Evolutionary conservation across 2,329 filamentous ascomycete genomes (phyloP), one percentile per base, ranked within the genome.

Genomic region (Stachybotrys echinatus): DNA sequence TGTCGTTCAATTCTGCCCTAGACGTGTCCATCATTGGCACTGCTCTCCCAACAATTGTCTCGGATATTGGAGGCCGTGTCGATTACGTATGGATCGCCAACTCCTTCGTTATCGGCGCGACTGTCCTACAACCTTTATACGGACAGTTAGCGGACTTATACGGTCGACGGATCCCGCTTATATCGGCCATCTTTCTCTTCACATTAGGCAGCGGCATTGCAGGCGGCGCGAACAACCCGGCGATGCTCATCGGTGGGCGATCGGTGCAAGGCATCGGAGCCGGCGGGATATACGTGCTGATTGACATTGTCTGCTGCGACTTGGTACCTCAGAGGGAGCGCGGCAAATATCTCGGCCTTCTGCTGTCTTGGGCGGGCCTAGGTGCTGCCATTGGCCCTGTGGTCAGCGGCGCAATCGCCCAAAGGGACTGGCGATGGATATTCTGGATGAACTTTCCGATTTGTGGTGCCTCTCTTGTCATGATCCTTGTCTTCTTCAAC

Each of bases 61-160:
- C 47, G 3, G 48, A 53, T 12, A 39, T 58, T 20, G 48, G 43
- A 2, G 31, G 37, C 6, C 52, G 31, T 37, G 31, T n/a, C n/a
- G 54, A 55, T 42, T 65, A 63, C 18, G 58, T 65, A 40, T 65
- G 62, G 62, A 56, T 65, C 2, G 56, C 56, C 4, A 64, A 63
- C 27, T 49, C 55, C 3, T 64, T 57, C 45, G 64, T 64, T 31
- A 54, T 65, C 0, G 57, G 55, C 3, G 55, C 47, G 58, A 19
- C 44, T 3, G 44, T 23, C 5, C 20, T 31, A 22, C 44, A 34
- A n/a, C 44, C 44, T 10, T 21, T 46, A 4, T 18, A 34, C 18
- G 44, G 44, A 8, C 44, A 46, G 23, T 18, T 46, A 23, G 10
- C 17, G 5, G 14, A 46, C 23, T 6, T 46, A 14, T 46, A 5